Conservation (phyloP, 768 basidiomycete genomes). For the Trametes elegans region DNA sequence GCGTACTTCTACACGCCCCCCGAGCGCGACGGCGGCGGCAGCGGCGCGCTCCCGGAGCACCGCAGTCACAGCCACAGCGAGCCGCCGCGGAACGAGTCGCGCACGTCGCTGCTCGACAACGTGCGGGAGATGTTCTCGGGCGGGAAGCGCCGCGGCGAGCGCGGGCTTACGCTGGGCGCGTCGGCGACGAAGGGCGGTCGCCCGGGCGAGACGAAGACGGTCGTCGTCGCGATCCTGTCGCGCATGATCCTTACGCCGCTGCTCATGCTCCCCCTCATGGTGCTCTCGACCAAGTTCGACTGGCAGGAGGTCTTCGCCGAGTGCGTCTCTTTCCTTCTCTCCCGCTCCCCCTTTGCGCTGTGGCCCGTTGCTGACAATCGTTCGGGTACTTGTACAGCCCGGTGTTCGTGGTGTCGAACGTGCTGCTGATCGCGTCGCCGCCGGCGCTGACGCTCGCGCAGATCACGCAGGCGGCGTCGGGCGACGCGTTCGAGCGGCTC, state of each 20-base stretch:
- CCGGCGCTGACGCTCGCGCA: conserved; percentile 74
- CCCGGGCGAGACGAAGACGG: conserved; percentile 77
- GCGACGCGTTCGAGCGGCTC: conserved; percentile 88
- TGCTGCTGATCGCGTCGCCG: conserved; percentile 79
- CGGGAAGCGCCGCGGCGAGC: conserved; percentile 24
- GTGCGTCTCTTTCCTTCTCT: conserved; percentile 43
- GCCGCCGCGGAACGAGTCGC: conserved; percentile 24
- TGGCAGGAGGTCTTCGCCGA: conserved; percentile 68
- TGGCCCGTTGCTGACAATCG: conserved; percentile 1
- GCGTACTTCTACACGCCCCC: conserved; percentile 77
- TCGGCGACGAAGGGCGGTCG: conserved; percentile 22
- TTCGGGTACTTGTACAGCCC: conserved; percentile 48
- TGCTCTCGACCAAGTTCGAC: conserved; percentile 55
- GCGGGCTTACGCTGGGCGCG: conserved; percentile 13
- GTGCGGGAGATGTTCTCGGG: conserved; percentile 44
- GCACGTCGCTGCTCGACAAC: conserved; percentile 38
- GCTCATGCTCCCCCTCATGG: conserved; percentile 74
- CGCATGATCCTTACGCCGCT: conserved; percentile 87
- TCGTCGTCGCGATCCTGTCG: conserved; percentile 77
- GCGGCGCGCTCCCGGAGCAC: conserved; percentile 14
- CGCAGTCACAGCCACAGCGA: conserved; percentile 4
- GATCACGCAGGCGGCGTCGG: conserved; percentile 82
- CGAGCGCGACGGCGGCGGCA: conserved; percentile 16
- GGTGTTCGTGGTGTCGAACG: conserved; percentile 82
- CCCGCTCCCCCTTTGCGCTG: background rate